Percentiles rank a stretch among this genome's conserved stretches.
These are phyloP conservation scores for Hericium alpestre DNA, from an alignment of 768 basidiomycete genomes.

Conservation along the genomic window DNA sequence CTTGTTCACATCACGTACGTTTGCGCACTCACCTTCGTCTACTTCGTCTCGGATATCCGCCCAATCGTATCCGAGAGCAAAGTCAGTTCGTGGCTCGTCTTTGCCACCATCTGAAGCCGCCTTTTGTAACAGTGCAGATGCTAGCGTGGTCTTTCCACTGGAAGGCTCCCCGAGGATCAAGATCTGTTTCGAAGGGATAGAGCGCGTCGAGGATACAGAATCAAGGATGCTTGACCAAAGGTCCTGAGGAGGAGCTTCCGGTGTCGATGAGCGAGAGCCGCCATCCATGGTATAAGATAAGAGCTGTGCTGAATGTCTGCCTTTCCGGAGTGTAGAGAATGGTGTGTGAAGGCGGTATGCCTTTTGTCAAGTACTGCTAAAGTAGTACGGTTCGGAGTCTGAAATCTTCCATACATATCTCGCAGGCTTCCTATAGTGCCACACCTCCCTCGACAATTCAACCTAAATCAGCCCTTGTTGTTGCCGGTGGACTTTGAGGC, in stretches of 20 bases:
- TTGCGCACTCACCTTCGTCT: slow-evolving; percentile 66
- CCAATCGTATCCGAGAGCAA: slow-evolving; percentile 90
- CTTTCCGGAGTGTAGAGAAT: too few relatives aligned
- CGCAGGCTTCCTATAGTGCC: too few relatives aligned
- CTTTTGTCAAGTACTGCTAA: too few relatives aligned
- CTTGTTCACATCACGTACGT: neutral
- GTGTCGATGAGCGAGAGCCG: slow-evolving; percentile 51
- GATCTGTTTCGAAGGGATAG: slow-evolving; percentile 80
- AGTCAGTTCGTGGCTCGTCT: slow-evolving; percentile 55
- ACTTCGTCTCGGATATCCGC: slow-evolving; percentile 84
- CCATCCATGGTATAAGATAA: slow-evolving; percentile 10
- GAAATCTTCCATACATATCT: too few relatives aligned
- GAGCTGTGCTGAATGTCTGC: too few relatives aligned
- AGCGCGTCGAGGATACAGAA: slow-evolving; percentile 70
- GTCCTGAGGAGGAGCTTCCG: slow-evolving; percentile 66
- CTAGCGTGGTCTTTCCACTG: slow-evolving; percentile 70
- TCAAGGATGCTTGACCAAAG: slow-evolving; percentile 92
- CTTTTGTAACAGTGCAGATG: slow-evolving; percentile 63
- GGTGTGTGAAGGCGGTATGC: too few relatives aligned
- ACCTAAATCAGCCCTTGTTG: too few relatives aligned
- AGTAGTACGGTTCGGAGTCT: too few relatives aligned
- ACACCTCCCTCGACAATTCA: too few relatives aligned
- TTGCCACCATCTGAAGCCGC: slow-evolving; percentile 42
- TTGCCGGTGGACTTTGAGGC: too few relatives aligned
- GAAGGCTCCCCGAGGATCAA: slow-evolving; percentile 73